Conservation (phyloP, 441 rosid genomes). For the Populus trichocarpa region DNA sequence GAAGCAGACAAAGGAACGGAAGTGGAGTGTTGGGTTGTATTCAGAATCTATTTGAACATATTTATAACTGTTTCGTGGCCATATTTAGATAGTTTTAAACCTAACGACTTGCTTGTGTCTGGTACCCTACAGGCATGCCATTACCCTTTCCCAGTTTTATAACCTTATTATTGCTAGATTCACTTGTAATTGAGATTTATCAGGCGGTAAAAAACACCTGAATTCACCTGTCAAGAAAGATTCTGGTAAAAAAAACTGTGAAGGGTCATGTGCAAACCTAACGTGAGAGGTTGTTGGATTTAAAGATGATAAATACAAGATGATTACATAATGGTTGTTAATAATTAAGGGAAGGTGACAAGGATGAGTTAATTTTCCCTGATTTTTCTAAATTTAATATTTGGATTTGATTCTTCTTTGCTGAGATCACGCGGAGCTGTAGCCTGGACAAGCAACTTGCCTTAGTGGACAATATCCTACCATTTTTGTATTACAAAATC, state of each 20-base stretch:
- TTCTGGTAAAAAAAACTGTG: background rate
- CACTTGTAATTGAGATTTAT: too few relatives aligned
- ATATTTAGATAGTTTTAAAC: background rate
- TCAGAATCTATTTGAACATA: background rate
- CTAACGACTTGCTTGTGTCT: too few relatives aligned
- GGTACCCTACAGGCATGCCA: too few relatives aligned
- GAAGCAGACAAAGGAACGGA: background rate
- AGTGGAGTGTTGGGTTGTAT: background rate
- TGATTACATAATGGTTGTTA: background rate
- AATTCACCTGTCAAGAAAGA: background rate
- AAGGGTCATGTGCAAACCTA: background rate
- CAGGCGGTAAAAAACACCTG: too few relatives aligned
- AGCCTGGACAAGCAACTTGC: background rate
- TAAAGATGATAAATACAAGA: background rate
- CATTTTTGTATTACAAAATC: background rate
- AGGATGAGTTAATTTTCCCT: background rate
- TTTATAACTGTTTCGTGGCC: background rate
- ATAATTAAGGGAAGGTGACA: background rate
- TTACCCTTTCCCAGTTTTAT: too few relatives aligned
- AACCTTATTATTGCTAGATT: too few relatives aligned
- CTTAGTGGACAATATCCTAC: background rate
- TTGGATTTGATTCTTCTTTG: background rate
- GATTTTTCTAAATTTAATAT: background rate
- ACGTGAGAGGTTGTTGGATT: background rate
- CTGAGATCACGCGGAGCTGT: background rate